Base-by-base conservation (phyloP, 768 basidiomycete genomes). In the Leccinum rimulosum region DNA sequence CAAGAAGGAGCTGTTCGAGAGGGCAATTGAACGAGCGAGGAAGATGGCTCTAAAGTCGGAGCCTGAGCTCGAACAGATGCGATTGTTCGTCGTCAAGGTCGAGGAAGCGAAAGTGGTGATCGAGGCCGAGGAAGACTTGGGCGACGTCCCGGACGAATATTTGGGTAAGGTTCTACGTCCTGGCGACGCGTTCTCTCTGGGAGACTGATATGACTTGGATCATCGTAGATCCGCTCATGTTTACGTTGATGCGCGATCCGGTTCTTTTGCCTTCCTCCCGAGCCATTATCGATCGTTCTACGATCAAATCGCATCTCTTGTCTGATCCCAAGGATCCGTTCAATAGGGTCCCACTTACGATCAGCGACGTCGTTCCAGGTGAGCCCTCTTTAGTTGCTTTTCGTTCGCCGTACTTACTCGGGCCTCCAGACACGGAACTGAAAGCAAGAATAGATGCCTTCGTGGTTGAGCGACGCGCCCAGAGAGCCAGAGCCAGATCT, bases 81-180 rank as follows among this genome's bases (percentile, higher is more conserved):
- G 81, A 50, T 65, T 77, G 40, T 93, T 99, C 71, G 86, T 92
- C 14, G 77, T 74, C 48, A 89, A 87, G 68, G 94, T 97, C 2
- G 97, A 98, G 72, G 89, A 85, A 66, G 84, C 85, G 57, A 93
- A 86, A 72, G 81, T 80, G n/a, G 79, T 77, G 10, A 80, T 98
- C 58, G 88, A 91, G 66, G 94, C 88, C 36, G 95, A 97, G 68
- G 91, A 97, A 22, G 94, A 95, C 68, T 76, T 94, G 30, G 94
- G 91, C 31, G 97, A 98, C 19, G 75, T 95, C 53, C 97, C 97
- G 0, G 97, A 99, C 47, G 96, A 99, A 71, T 98, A 89, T 80
- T 73, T 95, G 52, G 95, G 95, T 94, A 66, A 53, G 86, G 67
- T 28, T 22, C 66, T 53, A 86, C 66, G 22, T 19, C 49, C 19